Percentiles rank a stretch among this genome's conserved stretches.
Evolutionary conservation across 345 rosid genomes (phyloP).

Genomic region (Mercurialis annua): DNA sequence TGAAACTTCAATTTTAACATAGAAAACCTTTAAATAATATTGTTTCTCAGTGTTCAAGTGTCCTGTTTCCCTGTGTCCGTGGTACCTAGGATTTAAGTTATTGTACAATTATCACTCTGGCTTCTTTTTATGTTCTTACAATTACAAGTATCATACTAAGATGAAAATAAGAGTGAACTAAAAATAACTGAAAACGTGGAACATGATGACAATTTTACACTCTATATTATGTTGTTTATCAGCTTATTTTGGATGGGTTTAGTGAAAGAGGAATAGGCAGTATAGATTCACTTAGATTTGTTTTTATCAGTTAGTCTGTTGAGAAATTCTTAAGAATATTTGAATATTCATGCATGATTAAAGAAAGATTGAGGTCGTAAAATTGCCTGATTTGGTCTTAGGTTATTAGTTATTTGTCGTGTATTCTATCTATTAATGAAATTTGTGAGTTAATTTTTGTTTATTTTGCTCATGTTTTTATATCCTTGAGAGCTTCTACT

Average conservation of each 20-base stretch:
- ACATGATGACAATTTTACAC: not conserved
- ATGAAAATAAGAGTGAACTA: not conserved
- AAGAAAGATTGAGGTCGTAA: not conserved
- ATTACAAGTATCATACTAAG: not conserved
- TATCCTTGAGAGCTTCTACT: constrained; percentile 25
- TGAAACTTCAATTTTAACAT: too few relatives aligned
- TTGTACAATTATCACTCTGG: not conserved
- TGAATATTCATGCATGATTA: not conserved
- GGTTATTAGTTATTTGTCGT: too few relatives aligned
- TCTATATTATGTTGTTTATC: not conserved
- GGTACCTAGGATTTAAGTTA: too few relatives aligned
- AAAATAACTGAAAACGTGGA: not conserved
- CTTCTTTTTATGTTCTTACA: not conserved
- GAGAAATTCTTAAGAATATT: not conserved
- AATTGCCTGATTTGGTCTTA: too few relatives aligned
- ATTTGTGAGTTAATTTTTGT: not conserved
- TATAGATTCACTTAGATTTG: not conserved
- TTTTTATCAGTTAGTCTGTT: not conserved
- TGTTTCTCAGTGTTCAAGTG: too few relatives aligned
- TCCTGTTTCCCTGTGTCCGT: too few relatives aligned
- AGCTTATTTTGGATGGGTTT: not conserved
- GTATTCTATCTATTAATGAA: not conserved
- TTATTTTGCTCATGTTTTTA: not conserved
- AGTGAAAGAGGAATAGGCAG: not conserved
- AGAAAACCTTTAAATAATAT: too few relatives aligned